Evolutionary conservation across 768 basidiomycete species (phyloP), one percentile per base, ranked within the genome.

Genomic region (Hydnomerulius pinastri): DNA sequence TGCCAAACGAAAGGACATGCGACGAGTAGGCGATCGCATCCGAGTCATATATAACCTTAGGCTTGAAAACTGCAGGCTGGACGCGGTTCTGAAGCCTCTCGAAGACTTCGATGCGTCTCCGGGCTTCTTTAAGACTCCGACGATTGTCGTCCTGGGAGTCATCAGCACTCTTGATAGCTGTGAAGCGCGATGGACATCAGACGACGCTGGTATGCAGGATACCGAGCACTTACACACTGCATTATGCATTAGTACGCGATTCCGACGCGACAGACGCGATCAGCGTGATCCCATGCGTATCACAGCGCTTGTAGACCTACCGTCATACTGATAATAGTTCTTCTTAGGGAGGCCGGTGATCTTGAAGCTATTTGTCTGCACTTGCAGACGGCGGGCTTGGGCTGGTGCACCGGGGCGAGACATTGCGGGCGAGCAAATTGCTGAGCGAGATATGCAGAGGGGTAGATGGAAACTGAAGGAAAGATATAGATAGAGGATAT

Each of bases 41-140:
- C 0, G 79, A 74, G 43, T 82, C 80, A 47, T 77, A 82, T 4
- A 82, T 57, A 4, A 71, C 65, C 12, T 70, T 71, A 1, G 77
- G 77, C 11, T 58, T 67, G 53, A 81, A 81, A 0, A 71, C 7
- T 0, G 45, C 46, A 0, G 78, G 72, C 0, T 68, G 64, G 0
- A 71, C 57, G 0, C 60, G 60, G 4, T 62, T 72, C 43, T 80
- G 79, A 0, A 82, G 62, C 5, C 60, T 55, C 45, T 68, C 60
- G 1, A 68, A 54, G 2, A 65, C 15, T 1, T 69, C 72, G 27
- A 68, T 64, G 45, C 68, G 69, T 15, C 58, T 61, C 8, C 57
- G 64, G 23, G 59, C 0, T 0, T 27, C 42, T 4, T 39, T 42
- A n/a, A n/a, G 0, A 42, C 45, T 2, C 57, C 44, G 15, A 59